Percentiles rank a stretch among this genome's conserved stretches.
phyloP scores from a whole-genome alignment of 768 basidiomycete genomes.

The Albatrellus ellisii region DNA sequence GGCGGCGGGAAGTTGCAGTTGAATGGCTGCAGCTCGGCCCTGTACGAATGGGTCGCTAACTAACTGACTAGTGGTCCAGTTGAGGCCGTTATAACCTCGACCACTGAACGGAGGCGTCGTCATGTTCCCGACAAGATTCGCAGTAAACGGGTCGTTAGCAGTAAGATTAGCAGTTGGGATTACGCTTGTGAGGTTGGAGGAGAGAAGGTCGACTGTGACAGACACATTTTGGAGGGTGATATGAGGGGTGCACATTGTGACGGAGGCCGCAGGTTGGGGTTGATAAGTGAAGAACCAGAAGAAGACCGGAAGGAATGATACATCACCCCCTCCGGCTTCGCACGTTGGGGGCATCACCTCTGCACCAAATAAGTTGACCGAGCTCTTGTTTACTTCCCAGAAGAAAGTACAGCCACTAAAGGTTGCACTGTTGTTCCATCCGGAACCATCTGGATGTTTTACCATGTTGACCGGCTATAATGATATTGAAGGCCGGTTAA shows the following conservation, averaged over 20 bases:
- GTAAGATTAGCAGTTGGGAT: slow-evolving; percentile 26
- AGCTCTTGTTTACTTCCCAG: slow-evolving; percentile 28
- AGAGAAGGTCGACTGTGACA: slow-evolving; percentile 30
- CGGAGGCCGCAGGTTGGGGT: slow-evolving; percentile 27
- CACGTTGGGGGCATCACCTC: slow-evolving; percentile 2
- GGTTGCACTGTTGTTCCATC: slow-evolving; percentile 33
- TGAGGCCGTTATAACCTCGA: slow-evolving; percentile 40
- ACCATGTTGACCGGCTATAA: slow-evolving; percentile 25
- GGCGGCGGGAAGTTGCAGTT: slow-evolving; percentile 36
- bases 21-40: slow-evolving; percentile 29
- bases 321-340: slow-evolving; percentile 18
- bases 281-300: slow-evolving; percentile 45
- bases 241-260: slow-evolving; percentile 33
- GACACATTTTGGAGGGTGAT: slow-evolving; percentile 32
- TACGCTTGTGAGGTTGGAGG: slow-evolving; percentile 30
- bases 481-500: not conserved
- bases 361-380: slow-evolving; percentile 31
- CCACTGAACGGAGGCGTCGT: slow-evolving; percentile 32
- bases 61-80: slow-evolving; percentile 28
- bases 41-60: slow-evolving; percentile 26
- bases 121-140: slow-evolving; percentile 30
- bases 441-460: slow-evolving; percentile 17
- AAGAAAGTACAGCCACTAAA: slow-evolving; percentile 26
- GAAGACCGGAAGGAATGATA: slow-evolving; percentile 33
- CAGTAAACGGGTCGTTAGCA: slow-evolving; percentile 26